These are phyloP conservation scores for Curvularia spicifera DNA, from an alignment of 2,329 filamentous ascomycete genomes.

Conservation along the genomic window DNA sequence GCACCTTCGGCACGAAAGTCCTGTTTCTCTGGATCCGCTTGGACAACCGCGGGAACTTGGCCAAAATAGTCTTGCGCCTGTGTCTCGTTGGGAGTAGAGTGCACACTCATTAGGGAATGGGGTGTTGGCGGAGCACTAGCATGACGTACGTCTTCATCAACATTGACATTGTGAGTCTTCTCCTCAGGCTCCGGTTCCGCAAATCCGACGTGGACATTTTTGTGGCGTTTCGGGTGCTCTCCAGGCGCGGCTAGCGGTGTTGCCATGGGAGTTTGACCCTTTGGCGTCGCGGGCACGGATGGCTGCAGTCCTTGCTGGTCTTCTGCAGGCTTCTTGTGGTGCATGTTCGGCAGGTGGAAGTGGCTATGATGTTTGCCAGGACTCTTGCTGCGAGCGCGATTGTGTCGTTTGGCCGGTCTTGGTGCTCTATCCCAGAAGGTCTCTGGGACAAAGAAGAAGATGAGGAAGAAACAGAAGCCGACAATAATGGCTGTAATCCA, in stretches of 20 bases:
- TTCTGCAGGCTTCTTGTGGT: slow-evolving; percentile 28
- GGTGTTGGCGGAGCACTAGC: slow-evolving; percentile 18
- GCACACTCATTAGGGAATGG: slow-evolving; percentile 25
- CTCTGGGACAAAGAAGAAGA: slow-evolving; percentile 93
- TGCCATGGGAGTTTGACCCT: slow-evolving; percentile 4
- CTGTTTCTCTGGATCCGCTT: slow-evolving; percentile 31
- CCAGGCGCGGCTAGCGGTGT: slow-evolving; percentile 8
- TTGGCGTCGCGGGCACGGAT: slow-evolving; percentile 8
- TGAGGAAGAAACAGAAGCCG: slow-evolving; percentile 69
- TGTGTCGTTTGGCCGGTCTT: slow-evolving; percentile 52
- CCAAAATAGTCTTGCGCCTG: slow-evolving; percentile 24
- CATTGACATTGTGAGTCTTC: slow-evolving; percentile 40
- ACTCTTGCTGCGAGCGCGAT: slow-evolving; percentile 35
- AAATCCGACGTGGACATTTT: slow-evolving; percentile 60
- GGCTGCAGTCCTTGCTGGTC: slow-evolving; percentile 10
- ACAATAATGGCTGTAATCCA: slow-evolving; percentile 86
- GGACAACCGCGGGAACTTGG: slow-evolving; percentile 5
- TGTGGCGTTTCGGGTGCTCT: slow-evolving; percentile 20
- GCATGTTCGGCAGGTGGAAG: slow-evolving; percentile 33
- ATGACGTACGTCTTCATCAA: slow-evolving; percentile 47
- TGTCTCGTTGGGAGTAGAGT: slow-evolving; percentile 56
- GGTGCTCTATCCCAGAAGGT: slow-evolving; percentile 94
- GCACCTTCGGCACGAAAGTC: slow-evolving; percentile 18
- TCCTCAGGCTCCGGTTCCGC: slow-evolving; percentile 40
- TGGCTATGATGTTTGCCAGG: slow-evolving; percentile 36